Percentiles rank a stretch among this genome's conserved stretches.
Evolutionary conservation across 202 grass and related monocot genomes (phyloP).

Genomic region (Musa balbisiana): DNA sequence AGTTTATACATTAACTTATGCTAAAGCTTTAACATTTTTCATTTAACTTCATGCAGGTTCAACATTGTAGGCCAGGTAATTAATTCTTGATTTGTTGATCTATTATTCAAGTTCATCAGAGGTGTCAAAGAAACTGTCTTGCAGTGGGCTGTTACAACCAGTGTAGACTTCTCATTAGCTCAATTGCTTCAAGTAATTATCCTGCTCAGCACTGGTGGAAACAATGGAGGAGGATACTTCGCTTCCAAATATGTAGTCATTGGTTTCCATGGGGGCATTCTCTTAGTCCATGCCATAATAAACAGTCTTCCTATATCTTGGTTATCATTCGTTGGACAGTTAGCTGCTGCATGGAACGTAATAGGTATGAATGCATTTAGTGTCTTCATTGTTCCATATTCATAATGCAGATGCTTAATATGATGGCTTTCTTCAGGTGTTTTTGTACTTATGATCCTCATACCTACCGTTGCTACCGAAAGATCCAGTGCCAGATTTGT

Average conservation of each 20-base stretch:
- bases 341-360: conserved; percentile 84
- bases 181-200: conserved; percentile 86
- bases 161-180: conserved; percentile 75
- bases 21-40: background rate
- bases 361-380: conserved; percentile 39
- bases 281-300: conserved; percentile 68
- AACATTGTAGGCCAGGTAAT: conserved; percentile 87
- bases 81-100: too few relatives aligned
- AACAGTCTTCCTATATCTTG: conserved; percentile 69
- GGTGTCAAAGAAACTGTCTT: background rate
- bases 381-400: background rate
- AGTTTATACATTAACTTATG: too few relatives aligned
- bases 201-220: conserved; percentile 64
- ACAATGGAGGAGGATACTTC: conserved; percentile 56
- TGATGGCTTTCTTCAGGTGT: conserved; percentile 37
- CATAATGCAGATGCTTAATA: background rate
- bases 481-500: conserved; percentile 71
- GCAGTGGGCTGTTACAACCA: conserved; percentile 94
- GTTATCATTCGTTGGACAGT: conserved; percentile 77
- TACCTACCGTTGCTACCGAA: conserved; percentile 71
- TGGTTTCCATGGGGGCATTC: conserved; percentile 65
- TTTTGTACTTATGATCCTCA: conserved; percentile 75
- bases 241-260: conserved; percentile 85
- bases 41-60: conserved; percentile 47
- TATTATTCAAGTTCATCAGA: background rate